Conservation (phyloP, 352 stramenopile species). For the Globisporangium orthogonon region DNA sequence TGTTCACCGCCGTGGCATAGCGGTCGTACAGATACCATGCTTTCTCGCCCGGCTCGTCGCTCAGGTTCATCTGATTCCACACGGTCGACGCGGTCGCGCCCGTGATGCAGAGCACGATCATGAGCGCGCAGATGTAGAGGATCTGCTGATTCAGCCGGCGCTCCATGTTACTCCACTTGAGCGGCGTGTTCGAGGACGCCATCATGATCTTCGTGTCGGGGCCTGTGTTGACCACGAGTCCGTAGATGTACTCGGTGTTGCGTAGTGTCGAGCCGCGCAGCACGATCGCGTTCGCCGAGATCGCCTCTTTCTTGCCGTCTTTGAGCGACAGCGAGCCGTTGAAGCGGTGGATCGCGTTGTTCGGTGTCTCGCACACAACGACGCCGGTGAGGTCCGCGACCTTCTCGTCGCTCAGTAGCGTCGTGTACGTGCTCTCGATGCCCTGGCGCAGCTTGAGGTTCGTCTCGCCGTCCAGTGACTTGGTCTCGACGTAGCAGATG, state of each 20-base stretch:
- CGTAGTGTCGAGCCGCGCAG: constrained; percentile 85
- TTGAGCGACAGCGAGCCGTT: constrained; percentile 76
- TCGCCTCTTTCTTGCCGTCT: constrained; percentile 55
- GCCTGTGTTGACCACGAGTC: constrained; percentile 89
- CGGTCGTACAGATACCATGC: constrained; percentile 77
- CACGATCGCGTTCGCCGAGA: constrained; percentile 76
- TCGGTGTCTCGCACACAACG: constrained; percentile 78
- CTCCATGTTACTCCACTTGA: constrained; percentile 90
- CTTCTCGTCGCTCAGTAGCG: constrained; percentile 36
- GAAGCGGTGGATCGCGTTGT: constrained; percentile 90
- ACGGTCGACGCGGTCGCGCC: constrained; percentile 54
- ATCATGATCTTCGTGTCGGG: constrained; percentile 89
- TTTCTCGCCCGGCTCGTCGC: constrained; percentile 15
- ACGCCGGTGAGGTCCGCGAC: constrained; percentile 50
- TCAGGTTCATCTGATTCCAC: constrained; percentile 67
- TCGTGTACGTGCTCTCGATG: constrained; percentile 71
- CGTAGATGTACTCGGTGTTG: constrained; percentile 91
- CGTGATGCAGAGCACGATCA: constrained; percentile 69
- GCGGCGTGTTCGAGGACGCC: constrained; percentile 62
- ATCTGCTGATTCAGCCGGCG: constrained; percentile 75
- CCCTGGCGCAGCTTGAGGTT: constrained; percentile 90
- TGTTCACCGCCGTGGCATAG: constrained; percentile 34
- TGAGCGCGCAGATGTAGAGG: constrained; percentile 76
- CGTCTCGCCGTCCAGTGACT: constrained; percentile 91
- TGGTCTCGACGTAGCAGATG: constrained; percentile 91